Conservation (phyloP, 495 filamentous ascomycete genomes). For the Penicillium paradoxum region DNA sequence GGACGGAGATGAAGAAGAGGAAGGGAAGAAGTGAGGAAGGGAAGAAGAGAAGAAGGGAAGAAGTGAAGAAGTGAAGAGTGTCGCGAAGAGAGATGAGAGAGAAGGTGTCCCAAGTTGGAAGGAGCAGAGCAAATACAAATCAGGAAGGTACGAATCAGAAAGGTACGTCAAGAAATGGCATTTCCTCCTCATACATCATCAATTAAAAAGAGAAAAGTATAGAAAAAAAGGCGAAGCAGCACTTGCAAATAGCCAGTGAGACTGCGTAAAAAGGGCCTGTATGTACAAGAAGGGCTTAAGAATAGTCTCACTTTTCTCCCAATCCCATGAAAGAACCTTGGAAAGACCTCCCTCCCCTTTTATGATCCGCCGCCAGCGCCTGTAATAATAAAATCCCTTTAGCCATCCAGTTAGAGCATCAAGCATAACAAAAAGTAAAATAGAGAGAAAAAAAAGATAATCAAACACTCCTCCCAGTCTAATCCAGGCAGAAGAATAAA, state of each 20-base stretch:
- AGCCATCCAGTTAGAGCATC: constrained; percentile 19
- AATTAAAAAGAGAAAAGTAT: constrained; percentile 6
- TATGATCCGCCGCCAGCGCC: constrained; percentile 26
- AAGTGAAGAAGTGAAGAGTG: constrained; percentile 1
- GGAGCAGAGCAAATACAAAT: background rate
- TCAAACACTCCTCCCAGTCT: constrained; percentile 21
- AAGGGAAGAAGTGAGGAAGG: background rate
- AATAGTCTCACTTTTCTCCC: constrained; percentile 18
- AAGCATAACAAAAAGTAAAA: constrained; percentile 18
- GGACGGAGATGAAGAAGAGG: background rate
- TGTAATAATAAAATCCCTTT: constrained; percentile 18
- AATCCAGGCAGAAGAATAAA: constrained; percentile 23
- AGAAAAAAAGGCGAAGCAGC: constrained; percentile 3
- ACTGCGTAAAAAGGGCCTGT: constrained; percentile 12
- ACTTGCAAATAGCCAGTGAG: constrained; percentile 1
- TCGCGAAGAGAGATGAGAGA: no score
- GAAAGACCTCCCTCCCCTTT: constrained; percentile 14
- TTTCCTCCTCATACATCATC: constrained; percentile 10
- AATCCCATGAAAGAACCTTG: constrained; percentile 9
- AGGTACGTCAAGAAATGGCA: constrained; percentile 11
- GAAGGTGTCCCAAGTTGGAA: no score
- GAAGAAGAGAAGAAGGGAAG: constrained; percentile 1
- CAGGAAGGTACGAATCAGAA: constrained; percentile 11
- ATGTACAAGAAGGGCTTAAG: constrained; percentile 24
- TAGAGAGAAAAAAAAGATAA: constrained; percentile 15